These are phyloP conservation scores for Stenocarpella maydis DNA, from an alignment of 2,329 filamentous ascomycete genomes.

Conservation along the genomic window DNA sequence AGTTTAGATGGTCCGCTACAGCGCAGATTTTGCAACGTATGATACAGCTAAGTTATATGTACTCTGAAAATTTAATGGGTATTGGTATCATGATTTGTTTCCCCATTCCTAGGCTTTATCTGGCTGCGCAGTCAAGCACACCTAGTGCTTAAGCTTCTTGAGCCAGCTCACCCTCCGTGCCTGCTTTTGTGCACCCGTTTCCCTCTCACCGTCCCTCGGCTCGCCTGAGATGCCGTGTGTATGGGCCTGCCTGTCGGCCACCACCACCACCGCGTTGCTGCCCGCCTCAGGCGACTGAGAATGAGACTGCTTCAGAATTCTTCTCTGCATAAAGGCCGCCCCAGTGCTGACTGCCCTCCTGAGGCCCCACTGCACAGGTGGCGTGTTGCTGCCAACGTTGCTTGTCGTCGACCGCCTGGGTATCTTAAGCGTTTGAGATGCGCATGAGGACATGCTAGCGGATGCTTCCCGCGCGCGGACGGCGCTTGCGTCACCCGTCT, in stretches of 20 bases:
- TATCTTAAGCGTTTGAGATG: conserved; percentile 12
- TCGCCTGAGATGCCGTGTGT: background rate
- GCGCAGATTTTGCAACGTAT: background rate
- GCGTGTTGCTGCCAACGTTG: background rate
- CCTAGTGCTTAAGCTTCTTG: conserved; percentile 35
- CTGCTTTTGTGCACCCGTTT: conserved; percentile 23
- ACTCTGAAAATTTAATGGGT: conserved; percentile 7
- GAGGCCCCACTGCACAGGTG: conserved; percentile 31
- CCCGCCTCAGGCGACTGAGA: background rate
- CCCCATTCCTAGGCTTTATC: background rate
- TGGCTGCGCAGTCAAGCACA: conserved; percentile 17
- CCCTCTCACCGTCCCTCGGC: background rate
- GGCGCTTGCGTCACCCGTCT: conserved; percentile 33
- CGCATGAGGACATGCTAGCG: background rate
- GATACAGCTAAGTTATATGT: background rate
- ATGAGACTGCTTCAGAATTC: conserved; percentile 39
- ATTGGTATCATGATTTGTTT: conserved; percentile 17
- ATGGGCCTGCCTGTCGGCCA: background rate
- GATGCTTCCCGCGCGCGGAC: conserved; percentile 40
- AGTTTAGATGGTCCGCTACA: too few relatives aligned
- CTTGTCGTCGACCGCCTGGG: conserved; percentile 36
- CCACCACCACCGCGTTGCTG: background rate
- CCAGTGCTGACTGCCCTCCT: conserved; percentile 56
- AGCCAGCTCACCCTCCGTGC: conserved; percentile 35
- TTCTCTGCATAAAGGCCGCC: conserved; percentile 54